Evolutionary conservation across 225 moss, liverwort and hornwort species (phyloP), one percentile per base, ranked within the genome.

Genomic region (Antitrichia curtipendula): DNA sequence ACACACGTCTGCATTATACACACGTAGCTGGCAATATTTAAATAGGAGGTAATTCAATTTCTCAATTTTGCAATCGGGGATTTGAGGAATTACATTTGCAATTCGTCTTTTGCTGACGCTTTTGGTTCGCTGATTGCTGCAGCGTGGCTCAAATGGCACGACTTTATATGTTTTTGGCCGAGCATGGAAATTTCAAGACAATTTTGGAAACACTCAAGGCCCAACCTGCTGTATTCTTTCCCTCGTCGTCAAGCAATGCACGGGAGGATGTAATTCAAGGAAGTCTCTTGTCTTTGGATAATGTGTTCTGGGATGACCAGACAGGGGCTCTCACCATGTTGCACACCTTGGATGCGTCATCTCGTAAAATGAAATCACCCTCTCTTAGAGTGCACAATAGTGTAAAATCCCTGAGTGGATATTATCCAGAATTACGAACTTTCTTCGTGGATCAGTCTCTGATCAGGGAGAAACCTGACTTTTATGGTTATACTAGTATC

Each of bases 71-170:
- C 28, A 59, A 40, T 68, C 28, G 80, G 43, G 66, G 59, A 63
- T 69, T 47, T 43, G 79, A 79, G 68, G 63, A 64, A 80, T 84
- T 58, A 24, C 76, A 52, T 77, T 62, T 86, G 49, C 57, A 78
- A n/a, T 87, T 75, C 22, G 24, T 81, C 53, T 63, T 82, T 86
- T 75, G 61, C 77, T 90, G 41, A 92, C 70, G n/a, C 43, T 70
- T 22, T 56, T 61, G n/a, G 41, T 66, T 81, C 76, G 52, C 52
- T 86, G 74, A 62, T 87, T 85, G 62, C 69, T 92, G 91, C 94
- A 98, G 96, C 89, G 91, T 95, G 82, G 94, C 93, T 81, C 94
- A 96, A 86, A 97, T 97, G 98, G 93, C 93, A 79, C 91, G 94
- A 53, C 89, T 98, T 25, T 98, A 98, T 88, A 84, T 90, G 11